A percentile compares a stretch with the other conserved stretches of the same genome.
phyloP scores from a whole-genome alignment of 345 rosid species.

The Eutrema heterophyllum region DNA sequence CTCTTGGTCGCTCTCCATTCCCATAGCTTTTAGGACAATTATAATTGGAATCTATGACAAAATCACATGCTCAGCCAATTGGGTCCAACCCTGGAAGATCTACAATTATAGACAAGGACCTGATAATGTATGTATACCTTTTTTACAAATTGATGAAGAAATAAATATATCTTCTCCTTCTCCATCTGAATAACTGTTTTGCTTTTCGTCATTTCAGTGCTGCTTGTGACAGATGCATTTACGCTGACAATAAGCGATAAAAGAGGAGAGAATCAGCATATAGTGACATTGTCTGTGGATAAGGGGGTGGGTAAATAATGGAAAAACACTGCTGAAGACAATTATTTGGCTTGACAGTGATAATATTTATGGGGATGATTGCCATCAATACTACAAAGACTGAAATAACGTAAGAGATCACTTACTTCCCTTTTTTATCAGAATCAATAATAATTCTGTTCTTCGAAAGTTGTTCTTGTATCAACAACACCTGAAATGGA shows the following conservation, averaged over 20 bases:
- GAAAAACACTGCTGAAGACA: not conserved
- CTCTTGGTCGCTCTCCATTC: conserved; percentile 97
- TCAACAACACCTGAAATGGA: conserved; percentile 73
- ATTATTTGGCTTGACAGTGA: not conserved
- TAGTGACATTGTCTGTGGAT: not conserved
- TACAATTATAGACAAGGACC: not conserved
- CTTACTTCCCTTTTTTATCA: conserved; percentile 95
- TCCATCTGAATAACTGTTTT: conserved; percentile 90
- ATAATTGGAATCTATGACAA: conserved; percentile 66
- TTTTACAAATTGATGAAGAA: conserved; percentile 60
- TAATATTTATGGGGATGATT: not conserved
- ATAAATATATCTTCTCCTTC: conserved; percentile 78
- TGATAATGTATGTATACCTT: conserved; percentile 43
- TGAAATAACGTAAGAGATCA: conserved; percentile 22
- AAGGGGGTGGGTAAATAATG: not conserved
- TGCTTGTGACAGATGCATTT: conserved; percentile 93
- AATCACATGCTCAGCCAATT: conserved; percentile 17
- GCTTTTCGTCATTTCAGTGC: conserved; percentile 79
- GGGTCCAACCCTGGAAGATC: conserved; percentile 3
- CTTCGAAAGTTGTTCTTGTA: conserved; percentile 95
- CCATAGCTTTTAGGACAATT: conserved; percentile 91
- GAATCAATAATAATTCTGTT: conserved; percentile 88
- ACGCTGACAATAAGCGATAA: conserved; percentile 43
- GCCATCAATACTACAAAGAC: not conserved
- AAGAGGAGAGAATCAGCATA: conserved; percentile 6